A percentile compares a stretch with the other conserved stretches of the same genome.
phyloP scores from a whole-genome alignment of 257 asterid genomes.

The Solanum corneliomulleri region DNA sequence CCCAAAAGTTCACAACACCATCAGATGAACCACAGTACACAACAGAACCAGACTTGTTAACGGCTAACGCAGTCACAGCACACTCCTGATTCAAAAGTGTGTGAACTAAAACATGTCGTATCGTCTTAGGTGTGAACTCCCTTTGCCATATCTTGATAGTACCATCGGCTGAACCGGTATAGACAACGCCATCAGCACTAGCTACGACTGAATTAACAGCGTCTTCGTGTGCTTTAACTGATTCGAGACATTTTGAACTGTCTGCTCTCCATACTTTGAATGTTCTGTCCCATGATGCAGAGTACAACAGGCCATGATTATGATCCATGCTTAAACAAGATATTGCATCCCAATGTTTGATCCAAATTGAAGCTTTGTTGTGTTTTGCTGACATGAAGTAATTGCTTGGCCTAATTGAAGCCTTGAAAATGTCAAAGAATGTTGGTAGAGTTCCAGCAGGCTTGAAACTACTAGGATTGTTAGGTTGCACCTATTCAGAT shows the following conservation, averaged over 20 bases:
- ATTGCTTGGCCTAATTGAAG: constrained; percentile 8
- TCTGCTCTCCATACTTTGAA: constrained; percentile 12
- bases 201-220: constrained; percentile 12
- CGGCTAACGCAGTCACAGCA: constrained; percentile 10
- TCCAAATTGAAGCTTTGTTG: constrained; percentile 1
- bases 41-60: not conserved
- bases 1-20: constrained; percentile 20
- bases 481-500: not conserved
- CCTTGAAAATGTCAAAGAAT: constrained; percentile 9
- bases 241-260: constrained; percentile 10
- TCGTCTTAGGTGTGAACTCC: constrained; percentile 1
- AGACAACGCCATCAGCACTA: constrained; percentile 10
- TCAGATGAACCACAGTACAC: constrained; percentile 18
- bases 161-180: constrained; percentile 16
- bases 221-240: constrained; percentile 15
- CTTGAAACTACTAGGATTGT: not conserved
- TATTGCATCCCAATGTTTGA: constrained; percentile 13
- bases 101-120: constrained; percentile 2
- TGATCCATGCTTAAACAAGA: constrained; percentile 8
- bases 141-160: constrained; percentile 13
- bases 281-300: constrained; percentile 19
- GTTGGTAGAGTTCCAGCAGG: constrained; percentile 12
- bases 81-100: constrained; percentile 6
- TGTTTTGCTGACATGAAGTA: constrained; percentile 3
- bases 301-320: constrained; percentile 6